Conservation (phyloP, 2,329 filamentous ascomycete genomes). For the Aspergillus quadrilineatus region DNA sequence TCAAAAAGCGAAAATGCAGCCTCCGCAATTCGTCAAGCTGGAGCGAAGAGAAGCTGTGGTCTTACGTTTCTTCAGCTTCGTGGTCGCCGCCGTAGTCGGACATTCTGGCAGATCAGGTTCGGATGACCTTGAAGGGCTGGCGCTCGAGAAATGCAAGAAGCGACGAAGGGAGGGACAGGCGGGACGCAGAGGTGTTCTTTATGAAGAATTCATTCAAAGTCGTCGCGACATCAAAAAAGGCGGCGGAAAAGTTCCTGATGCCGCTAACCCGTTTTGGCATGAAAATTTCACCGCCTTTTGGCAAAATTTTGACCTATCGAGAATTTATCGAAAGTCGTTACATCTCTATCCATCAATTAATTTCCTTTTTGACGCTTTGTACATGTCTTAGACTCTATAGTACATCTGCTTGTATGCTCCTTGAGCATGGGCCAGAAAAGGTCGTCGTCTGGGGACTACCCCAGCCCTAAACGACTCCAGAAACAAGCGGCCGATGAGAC, state of each 20-base stretch:
- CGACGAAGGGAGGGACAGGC: constrained; percentile 14
- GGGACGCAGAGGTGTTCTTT: constrained; percentile 16
- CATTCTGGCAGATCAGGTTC: constrained; percentile 49
- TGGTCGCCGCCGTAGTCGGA: constrained; percentile 73
- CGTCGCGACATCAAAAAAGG: constrained; percentile 27
- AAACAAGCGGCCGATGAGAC: constrained; percentile 29
- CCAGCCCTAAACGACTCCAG: constrained; percentile 33
- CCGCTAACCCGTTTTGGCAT: constrained; percentile 28
- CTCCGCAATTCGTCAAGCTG: not conserved
- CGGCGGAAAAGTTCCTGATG: constrained; percentile 38
- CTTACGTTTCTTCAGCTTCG: constrained; percentile 60
- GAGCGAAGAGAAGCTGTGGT: not conserved
- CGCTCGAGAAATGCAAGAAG: constrained; percentile 10
- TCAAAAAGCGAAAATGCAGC: not conserved
- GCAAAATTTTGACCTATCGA: constrained; percentile 33
- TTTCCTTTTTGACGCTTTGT: not conserved
- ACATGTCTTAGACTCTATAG: not conserved
- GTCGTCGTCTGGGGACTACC: constrained; percentile 29
- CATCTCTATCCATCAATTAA: constrained; percentile 7
- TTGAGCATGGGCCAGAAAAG: constrained; percentile 38
- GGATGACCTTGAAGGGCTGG: constrained; percentile 18
- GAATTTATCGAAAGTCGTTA: constrained; percentile 11
- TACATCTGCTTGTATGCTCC: constrained; percentile 5
- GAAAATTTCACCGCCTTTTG: constrained; percentile 31
- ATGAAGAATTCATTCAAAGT: constrained; percentile 19